A percentile compares a stretch with the other conserved stretches of the same genome.
Conservation (phyloP, 805 yeast species). For the Yamadazyma laniorum region DNA sequence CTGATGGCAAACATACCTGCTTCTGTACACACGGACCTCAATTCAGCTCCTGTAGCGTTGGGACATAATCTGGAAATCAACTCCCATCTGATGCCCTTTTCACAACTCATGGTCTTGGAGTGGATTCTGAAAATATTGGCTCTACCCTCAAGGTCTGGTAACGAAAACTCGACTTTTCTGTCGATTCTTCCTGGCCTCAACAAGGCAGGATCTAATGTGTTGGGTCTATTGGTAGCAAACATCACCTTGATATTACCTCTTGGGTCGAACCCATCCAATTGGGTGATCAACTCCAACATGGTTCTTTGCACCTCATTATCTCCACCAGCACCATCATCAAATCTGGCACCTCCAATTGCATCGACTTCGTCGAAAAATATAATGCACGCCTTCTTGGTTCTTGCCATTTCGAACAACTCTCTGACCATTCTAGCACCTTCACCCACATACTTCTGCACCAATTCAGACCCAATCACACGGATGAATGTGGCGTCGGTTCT, state of each 20-base stretch:
- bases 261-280: slow-evolving; percentile 97
- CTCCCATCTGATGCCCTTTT: slow-evolving; percentile 98
- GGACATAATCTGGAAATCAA: slow-evolving; percentile 96
- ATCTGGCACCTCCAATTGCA: slow-evolving; percentile 99
- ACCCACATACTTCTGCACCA: slow-evolving; percentile 98
- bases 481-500: slow-evolving; percentile 99
- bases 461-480: slow-evolving; percentile 96
- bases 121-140: slow-evolving; percentile 97
- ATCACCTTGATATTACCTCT: slow-evolving; percentile 98
- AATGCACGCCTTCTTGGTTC: slow-evolving; percentile 96
- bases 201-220: slow-evolving; percentile 95
- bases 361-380: slow-evolving; percentile 98
- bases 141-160: slow-evolving; percentile 96
- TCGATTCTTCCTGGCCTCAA: slow-evolving; percentile 98
- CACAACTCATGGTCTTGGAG: slow-evolving; percentile 96
- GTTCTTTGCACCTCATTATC: slow-evolving; percentile 99
- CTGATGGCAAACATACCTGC: slow-evolving; percentile 99
- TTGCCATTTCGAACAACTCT: slow-evolving; percentile 98
- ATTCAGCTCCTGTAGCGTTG: slow-evolving; percentile 97
- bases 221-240: slow-evolving; percentile 99
- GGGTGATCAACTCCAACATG: slow-evolving; percentile 97
- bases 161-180: slow-evolving; percentile 94
- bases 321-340: slow-evolving; percentile 99
- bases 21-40: slow-evolving; percentile 97
- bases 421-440: slow-evolving; percentile 99